Evolutionary conservation across 2,329 filamentous ascomycete genomes (phyloP).

Genomic region (Phaeosphaeriaceae sp.): DNA sequence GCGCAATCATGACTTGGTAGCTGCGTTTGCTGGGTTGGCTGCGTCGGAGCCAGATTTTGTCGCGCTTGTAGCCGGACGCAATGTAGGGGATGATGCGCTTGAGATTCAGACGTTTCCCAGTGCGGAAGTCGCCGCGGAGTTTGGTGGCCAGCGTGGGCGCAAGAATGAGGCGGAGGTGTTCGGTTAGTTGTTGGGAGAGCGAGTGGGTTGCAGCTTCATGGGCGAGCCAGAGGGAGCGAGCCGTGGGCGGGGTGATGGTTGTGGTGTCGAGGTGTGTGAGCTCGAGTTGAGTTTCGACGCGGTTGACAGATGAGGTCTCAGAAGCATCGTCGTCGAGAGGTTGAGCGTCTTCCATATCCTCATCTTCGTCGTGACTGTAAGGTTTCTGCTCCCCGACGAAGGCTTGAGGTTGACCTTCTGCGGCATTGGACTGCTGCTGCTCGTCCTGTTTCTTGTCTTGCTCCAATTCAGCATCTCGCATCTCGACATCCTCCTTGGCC

Average conservation of each 20-base stretch:
- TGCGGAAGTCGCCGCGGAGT: constrained; percentile 94
- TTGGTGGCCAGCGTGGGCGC: constrained; percentile 95
- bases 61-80: constrained; percentile 95
- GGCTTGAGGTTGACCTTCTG: constrained; percentile 49
- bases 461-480: constrained; percentile 50
- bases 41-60: constrained; percentile 99
- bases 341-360: constrained; percentile 47
- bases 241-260: constrained; percentile 59
- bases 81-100: constrained; percentile 99
- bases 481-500: constrained; percentile 47
- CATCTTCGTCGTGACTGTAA: constrained; percentile 40
- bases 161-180: constrained; percentile 94
- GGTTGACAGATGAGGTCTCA: constrained; percentile 47
- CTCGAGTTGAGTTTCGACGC: constrained; percentile 68
- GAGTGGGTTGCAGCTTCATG: constrained; percentile 86
- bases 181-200: constrained; percentile 87
- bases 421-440: constrained; percentile 35
- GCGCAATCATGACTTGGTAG: constrained; percentile 96
- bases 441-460: constrained; percentile 33
- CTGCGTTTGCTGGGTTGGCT: constrained; percentile 89
- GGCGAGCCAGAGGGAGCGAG: constrained; percentile 80
- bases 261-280: constrained; percentile 70
- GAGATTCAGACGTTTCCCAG: constrained; percentile 97
- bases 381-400: constrained; percentile 56
- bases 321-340: constrained; percentile 47